Evolutionary conservation across 805 yeast species (phyloP), one percentile per base, ranked within the genome.

Genomic region (Kluyveromyces lactis): DNA sequence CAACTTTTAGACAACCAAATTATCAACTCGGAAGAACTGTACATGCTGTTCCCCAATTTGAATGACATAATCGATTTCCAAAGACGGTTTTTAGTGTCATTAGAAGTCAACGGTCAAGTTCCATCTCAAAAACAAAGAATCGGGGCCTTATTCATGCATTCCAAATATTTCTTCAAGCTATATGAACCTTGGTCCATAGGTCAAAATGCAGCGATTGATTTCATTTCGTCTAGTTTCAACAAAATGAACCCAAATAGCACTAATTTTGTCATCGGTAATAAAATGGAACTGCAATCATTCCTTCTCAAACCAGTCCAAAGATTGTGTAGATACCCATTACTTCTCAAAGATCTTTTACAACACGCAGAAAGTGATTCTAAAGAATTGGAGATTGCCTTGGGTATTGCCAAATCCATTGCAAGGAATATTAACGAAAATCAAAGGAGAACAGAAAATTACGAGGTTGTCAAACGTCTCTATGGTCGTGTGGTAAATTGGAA

Each of bases 161-260:
- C 92, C 9, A 84, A 89, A 26, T 77, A 79, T 27, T 90, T 87
- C 19, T 92, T 92, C 65, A 80, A 77, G 46, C 77, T 86, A 8
- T 92, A 92, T 62, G 95, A 87, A 59, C 87, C 95, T 6, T 92
- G 95, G 90, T 85, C 97, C 18, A 71, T 87, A 40, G 90, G 90
- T 42, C 97, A 86, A 61, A 77, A 78, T 49, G 77, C 86, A 3
- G 96, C 97, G 1, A 74, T 86, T 31, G 95, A 86, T 41, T 72
- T 86, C 40, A 83, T 92, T 28, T 68, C 70, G 33, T 53, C 62
- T 10, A 58, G 58, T 18, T 47, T 60, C 37, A 56, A 59, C 21
- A 56, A 62, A 23, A 73, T 71, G 47, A 86, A 84, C 48, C 19
- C 30, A 6, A 30, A 15, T 9, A 72, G 77, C 4, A 55, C 69